Conservation (phyloP, 2,329 filamentous ascomycete genomes). For the Zymoseptoria pseudotritici region DNA sequence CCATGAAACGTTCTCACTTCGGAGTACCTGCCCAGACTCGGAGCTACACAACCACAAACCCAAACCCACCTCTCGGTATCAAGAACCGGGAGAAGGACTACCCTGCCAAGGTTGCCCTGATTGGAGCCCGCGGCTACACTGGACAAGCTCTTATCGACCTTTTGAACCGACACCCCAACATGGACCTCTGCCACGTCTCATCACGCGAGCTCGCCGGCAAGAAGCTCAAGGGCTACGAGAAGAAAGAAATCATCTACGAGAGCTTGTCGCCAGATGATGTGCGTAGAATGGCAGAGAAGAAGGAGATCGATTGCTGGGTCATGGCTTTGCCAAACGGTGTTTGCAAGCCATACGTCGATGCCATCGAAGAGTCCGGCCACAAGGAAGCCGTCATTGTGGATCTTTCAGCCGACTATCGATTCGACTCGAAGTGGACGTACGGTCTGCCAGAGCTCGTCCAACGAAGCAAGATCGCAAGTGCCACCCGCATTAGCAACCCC, state of each 20-base stretch:
- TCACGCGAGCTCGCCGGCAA: slow-evolving; percentile 86
- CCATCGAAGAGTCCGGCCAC: slow-evolving; percentile 64
- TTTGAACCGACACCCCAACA: slow-evolving; percentile 77
- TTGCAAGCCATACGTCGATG: slow-evolving; percentile 88
- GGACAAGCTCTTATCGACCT: slow-evolving; percentile 84
- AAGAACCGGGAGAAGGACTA: slow-evolving; percentile 78
- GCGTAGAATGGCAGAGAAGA: slow-evolving; percentile 71
- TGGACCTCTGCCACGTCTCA: slow-evolving; percentile 86
- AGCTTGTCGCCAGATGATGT: slow-evolving; percentile 84
- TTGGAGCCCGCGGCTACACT: slow-evolving; percentile 89
- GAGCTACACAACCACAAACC: slow-evolving; percentile 62
- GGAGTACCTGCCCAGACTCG: slow-evolving; percentile 16
- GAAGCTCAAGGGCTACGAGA: slow-evolving; percentile 81
- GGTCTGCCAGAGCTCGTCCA: slow-evolving; percentile 79
- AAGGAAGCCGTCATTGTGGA: slow-evolving; percentile 73
- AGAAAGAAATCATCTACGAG: slow-evolving; percentile 87
- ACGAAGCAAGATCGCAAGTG: slow-evolving; percentile 66
- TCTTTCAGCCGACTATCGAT: slow-evolving; percentile 93
- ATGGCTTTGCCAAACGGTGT: slow-evolving; percentile 95
- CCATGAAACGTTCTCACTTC: slow-evolving; percentile 8
- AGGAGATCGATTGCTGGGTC: slow-evolving; percentile 90
- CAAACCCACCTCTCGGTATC: slow-evolving; percentile 81
- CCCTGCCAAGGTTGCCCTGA: slow-evolving; percentile 74
- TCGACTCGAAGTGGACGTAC: slow-evolving; percentile 79
- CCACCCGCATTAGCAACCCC: slow-evolving; percentile 81